These are phyloP conservation scores for Pythium chondricola DNA, from an alignment of 352 stramenopile genomes.

Conservation along the genomic window DNA sequence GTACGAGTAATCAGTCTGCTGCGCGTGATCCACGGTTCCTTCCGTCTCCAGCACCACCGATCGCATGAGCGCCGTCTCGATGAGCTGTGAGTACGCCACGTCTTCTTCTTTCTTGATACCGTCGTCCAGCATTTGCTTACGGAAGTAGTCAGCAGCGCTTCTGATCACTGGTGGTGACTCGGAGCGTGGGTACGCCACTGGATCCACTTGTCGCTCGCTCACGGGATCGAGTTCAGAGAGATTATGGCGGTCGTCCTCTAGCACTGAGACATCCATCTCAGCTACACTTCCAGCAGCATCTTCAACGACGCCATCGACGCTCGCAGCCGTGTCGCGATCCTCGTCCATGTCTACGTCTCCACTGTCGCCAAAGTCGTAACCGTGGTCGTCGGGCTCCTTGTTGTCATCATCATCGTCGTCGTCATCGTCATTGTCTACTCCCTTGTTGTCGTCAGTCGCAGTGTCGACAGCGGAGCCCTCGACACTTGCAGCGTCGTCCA, in stretches of 20 bases:
- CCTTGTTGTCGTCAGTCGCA: conserved; percentile 28
- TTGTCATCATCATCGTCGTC: conserved; percentile 32
- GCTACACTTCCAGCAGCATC: conserved; percentile 6
- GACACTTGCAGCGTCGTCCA: no score
- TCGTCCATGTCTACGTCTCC: conserved; percentile 33
- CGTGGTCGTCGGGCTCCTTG: conserved; percentile 18
- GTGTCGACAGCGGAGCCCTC: no score
- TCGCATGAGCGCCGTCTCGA: conserved; percentile 66
- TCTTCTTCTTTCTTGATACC: conserved; percentile 44
- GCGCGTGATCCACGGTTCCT: conserved; percentile 28
- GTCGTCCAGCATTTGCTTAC: conserved; percentile 34
- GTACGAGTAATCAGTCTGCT: conserved; percentile 70
- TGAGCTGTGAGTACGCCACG: conserved; percentile 54
- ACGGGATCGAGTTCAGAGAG: conserved; percentile 10
- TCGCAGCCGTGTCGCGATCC: no score
- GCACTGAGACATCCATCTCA: neutral
- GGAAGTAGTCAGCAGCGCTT: conserved; percentile 58
- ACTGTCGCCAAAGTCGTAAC: conserved; percentile 33
- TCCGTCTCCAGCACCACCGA: conserved; percentile 43
- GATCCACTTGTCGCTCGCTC: conserved; percentile 15
- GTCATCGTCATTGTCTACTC: no score
- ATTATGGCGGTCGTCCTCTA: conserved; percentile 20
- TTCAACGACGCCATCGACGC: no score
- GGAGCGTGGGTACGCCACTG: conserved; percentile 6
- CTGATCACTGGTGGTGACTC: conserved; percentile 9